These are phyloP conservation scores for Tuber calosporum DNA, from an alignment of 495 filamentous ascomycete genomes.

Conservation along the genomic window DNA sequence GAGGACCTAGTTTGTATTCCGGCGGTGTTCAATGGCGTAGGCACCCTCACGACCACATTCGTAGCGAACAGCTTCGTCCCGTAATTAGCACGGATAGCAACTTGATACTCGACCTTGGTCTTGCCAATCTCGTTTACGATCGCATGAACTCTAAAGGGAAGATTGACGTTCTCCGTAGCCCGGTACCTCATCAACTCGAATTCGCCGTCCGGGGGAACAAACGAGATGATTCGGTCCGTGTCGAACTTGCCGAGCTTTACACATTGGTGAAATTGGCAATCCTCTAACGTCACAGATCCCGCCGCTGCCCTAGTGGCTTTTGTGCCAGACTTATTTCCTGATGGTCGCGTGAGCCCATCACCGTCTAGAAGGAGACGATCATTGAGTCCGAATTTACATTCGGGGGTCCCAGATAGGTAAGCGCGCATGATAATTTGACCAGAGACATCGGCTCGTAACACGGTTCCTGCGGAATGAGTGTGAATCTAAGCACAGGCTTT, in stretches of 20 bases:
- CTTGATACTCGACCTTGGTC: constrained; percentile 97
- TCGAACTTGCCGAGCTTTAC: constrained; percentile 97
- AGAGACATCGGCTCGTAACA: constrained; percentile 93
- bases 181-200: constrained; percentile 99
- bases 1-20: constrained; percentile 86
- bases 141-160: constrained; percentile 97
- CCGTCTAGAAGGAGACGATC: constrained; percentile 87
- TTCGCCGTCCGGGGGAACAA: constrained; percentile 94
- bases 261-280: constrained; percentile 99
- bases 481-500: neutral
- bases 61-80: constrained; percentile 94
- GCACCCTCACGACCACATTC: constrained; percentile 91
- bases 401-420: constrained; percentile 90
- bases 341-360: constrained; percentile 59
- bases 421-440: constrained; percentile 99
- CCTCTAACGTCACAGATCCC: constrained; percentile 90
- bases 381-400: constrained; percentile 99
- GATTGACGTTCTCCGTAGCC: constrained; percentile 98
- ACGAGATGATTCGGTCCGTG: constrained; percentile 93
- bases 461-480: constrained; percentile 58
- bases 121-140: constrained; percentile 97
- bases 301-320: constrained; percentile 93
- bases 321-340: constrained; percentile 62
- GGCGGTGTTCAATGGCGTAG: constrained; percentile 93
- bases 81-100: constrained; percentile 95